Conservation (phyloP, 2,329 filamentous ascomycete species). For the Penicillium hesseltinei region DNA sequence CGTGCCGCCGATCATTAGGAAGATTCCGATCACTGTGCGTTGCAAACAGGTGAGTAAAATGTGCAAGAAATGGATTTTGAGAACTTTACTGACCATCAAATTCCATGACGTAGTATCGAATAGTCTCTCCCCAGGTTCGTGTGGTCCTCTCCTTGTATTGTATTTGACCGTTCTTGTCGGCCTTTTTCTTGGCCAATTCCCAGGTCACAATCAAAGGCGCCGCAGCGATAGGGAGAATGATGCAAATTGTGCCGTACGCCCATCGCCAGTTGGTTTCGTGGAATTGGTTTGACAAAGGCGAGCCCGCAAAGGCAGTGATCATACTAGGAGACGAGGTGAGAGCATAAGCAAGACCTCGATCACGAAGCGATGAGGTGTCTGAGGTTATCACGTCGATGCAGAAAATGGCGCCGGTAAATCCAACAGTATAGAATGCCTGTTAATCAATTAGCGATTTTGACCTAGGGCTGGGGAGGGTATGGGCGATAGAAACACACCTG, state of each 20-base stretch:
- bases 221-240: conserved; percentile 58
- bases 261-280: conserved; percentile 58
- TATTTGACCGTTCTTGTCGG: conserved; percentile 54
- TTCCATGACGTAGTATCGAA: conserved; percentile 56
- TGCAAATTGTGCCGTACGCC: conserved; percentile 61
- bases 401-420: conserved; percentile 55
- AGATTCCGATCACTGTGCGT: conserved; percentile 52
- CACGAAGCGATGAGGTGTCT: conserved; percentile 59
- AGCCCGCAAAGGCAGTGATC: conserved; percentile 59
- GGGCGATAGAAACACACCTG: conserved; percentile 31
- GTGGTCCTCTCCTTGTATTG: conserved; percentile 37
- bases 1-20: conserved; percentile 60
- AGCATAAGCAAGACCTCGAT: conserved; percentile 60
- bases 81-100: conserved; percentile 52
- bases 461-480: neutral
- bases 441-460: neutral
- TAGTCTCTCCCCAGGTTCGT: conserved; percentile 47
- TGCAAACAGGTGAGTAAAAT: neutral
- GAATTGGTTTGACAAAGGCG: conserved; percentile 53
- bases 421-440: conserved; percentile 48
- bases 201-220: conserved; percentile 57
- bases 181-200: conserved; percentile 56
- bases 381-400: conserved; percentile 59
- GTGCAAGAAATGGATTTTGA: neutral
- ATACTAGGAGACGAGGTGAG: conserved; percentile 62